Percentiles rank a stretch among this genome's conserved stretches.
Evolutionary conservation across 2,329 filamentous ascomycete genomes (phyloP).

Genomic region (Parastagonospora avenae): DNA sequence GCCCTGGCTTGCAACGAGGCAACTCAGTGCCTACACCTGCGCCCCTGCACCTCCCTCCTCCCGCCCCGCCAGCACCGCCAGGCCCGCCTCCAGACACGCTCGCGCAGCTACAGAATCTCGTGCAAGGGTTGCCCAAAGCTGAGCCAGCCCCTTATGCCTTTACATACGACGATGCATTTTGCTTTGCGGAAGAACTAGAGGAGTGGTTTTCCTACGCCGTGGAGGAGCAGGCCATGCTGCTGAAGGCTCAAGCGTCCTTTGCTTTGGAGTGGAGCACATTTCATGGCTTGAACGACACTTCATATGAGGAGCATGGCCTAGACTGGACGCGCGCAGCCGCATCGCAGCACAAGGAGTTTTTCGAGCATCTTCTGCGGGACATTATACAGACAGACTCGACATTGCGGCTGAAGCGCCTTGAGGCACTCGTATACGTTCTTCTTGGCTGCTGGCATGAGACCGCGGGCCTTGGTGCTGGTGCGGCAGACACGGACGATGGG

Average conservation of each 20-base stretch:
- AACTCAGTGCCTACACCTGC: constrained; percentile 46
- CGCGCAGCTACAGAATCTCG: constrained; percentile 53
- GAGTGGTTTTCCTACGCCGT: constrained; percentile 97
- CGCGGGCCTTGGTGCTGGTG: constrained; percentile 46
- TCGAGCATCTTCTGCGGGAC: constrained; percentile 51
- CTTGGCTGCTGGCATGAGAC: constrained; percentile 58
- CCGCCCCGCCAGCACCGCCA: constrained; percentile 44
- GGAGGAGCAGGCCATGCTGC: constrained; percentile 80
- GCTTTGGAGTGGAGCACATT: constrained; percentile 69
- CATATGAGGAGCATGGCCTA: constrained; percentile 50
- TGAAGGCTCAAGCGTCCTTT: constrained; percentile 76
- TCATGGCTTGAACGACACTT: constrained; percentile 46
- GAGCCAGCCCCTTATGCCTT: constrained; percentile 74
- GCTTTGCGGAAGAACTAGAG: constrained; percentile 84
- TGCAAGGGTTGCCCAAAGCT: constrained; percentile 50
- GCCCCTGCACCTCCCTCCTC: constrained; percentile 52
- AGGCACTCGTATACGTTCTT: constrained; percentile 53
- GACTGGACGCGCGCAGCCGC: constrained; percentile 71
- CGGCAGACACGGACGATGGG: constrained; percentile 9
- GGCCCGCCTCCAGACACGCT: constrained; percentile 46
- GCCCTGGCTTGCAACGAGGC: constrained; percentile 49
- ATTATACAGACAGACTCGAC: constrained; percentile 38
- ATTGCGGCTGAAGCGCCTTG: constrained; percentile 44
- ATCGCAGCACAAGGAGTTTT: constrained; percentile 62
- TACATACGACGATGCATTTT: constrained; percentile 57